Conservation (phyloP, 2,329 filamentous ascomycete genomes). For the Phialocephala subalpina region DNA sequence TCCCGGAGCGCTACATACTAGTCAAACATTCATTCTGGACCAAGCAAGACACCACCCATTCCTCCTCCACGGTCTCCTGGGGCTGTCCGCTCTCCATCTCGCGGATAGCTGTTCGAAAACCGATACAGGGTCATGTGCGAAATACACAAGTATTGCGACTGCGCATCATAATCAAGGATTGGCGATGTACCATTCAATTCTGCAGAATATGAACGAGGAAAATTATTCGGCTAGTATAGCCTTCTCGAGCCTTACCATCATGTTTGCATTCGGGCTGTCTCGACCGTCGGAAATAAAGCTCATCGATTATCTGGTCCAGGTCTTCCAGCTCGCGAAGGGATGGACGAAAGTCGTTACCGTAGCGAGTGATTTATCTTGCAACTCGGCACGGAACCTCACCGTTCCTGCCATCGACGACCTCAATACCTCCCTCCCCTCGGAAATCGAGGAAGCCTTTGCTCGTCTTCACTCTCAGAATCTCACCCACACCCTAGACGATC, state of each 20-base stretch:
- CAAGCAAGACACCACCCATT: conserved; percentile 35
- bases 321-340: conserved; percentile 24
- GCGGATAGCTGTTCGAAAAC: conserved; percentile 15
- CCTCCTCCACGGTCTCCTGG: conserved; percentile 37
- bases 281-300: conserved; percentile 15
- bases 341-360: conserved; percentile 27
- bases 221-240: conserved; percentile 31
- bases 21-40: conserved; percentile 29
- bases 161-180: conserved; percentile 27
- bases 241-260: conserved; percentile 29
- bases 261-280: conserved; percentile 25
- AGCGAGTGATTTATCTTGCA: conserved; percentile 17
- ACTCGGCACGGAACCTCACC: not conserved
- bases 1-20: conserved; percentile 19
- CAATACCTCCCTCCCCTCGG: not conserved
- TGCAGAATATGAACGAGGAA: conserved; percentile 17
- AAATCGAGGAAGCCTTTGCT: conserved; percentile 16
- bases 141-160: conserved; percentile 23
- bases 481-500: no score
- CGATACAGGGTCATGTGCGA: no score
- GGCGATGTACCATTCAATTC: conserved; percentile 19
- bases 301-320: conserved; percentile 24
- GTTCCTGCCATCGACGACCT: no score
- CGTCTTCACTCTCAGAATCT: conserved; percentile 23
- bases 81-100: conserved; percentile 37